Base-by-base conservation (phyloP, 257 asterid species). In the Euphrasia confusa region DNA sequence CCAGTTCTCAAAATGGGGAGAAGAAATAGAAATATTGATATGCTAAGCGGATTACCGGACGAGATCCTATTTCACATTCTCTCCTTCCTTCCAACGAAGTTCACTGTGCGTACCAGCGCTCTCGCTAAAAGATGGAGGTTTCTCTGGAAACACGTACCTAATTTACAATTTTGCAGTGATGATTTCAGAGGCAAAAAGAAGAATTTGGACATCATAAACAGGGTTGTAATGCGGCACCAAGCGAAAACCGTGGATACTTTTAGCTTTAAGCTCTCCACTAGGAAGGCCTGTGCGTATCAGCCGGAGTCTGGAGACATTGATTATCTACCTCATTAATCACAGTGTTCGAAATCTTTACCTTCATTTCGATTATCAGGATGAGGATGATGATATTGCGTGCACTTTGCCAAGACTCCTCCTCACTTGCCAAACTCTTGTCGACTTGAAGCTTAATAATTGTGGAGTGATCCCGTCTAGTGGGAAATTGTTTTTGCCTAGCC, bases 351-450 rank as follows among this genome's bases (percentile, higher is more conserved):
- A 57, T 3, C 62, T 57, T n/a, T 7, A 57, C 7, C 47, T 57
- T 57, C 7, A 1, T 9, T 32, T 32, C 37, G 6, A 32, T 32
- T 32, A 4, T 1, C 1, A 32, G 37, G 1, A 4, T 32, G 7
- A 1, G 5, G 37, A 32, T 32, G 24, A 21, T 21, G 6, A 0
- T 1, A 3, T 32, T 32, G 5, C 6, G 7, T 32, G 5, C 6
- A 32, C 37, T 32, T 32, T 32, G 37, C 37, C 37, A 2, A 32
- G 37, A 32, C 1, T 5, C 58, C 58, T 53, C 33, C 10, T 53
- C 58, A 53, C 58, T 11, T 17, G 32, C 33, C 21, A 53, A 53
- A 5, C 58, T n/a, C 58, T 53, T 11, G 58, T 53, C 32, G 58
- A 53, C 11, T 18, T 53, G 58, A 53, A 4, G 37, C 37, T 32